Conservation (phyloP, 257 asterid species). For the Paulownia fortunei region DNA sequence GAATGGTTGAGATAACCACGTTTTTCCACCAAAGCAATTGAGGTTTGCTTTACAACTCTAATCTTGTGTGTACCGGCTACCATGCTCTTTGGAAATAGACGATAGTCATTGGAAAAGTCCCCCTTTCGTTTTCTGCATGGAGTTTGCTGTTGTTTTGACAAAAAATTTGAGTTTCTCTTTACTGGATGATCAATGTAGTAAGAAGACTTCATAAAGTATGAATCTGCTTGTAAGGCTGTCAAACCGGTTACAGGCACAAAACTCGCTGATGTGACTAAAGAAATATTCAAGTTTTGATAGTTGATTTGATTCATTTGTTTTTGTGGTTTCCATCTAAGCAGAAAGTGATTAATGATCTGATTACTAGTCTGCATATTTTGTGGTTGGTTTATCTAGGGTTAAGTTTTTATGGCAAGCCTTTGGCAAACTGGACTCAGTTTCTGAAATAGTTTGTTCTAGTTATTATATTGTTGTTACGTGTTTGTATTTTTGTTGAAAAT, state of each 20-base stretch:
- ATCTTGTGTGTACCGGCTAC: not conserved
- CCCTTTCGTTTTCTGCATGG: not conserved
- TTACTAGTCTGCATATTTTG: not conserved
- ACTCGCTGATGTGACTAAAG: not conserved
- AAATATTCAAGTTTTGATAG: not conserved
- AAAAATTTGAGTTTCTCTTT: no score
- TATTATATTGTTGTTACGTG: not conserved
- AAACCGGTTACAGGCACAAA: not conserved
- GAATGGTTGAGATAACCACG: slow-evolving; percentile 1
- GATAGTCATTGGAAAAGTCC: not conserved
- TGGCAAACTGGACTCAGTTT: no score
- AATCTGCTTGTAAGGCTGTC: not conserved
- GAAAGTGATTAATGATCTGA: not conserved
- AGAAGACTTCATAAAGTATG: not conserved
- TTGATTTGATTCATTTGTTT: not conserved
- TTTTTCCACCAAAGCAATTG: not conserved
- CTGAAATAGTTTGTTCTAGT: not conserved
- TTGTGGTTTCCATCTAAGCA: not conserved
- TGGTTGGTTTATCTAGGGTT: not conserved
- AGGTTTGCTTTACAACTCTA: not conserved
- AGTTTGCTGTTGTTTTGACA: not conserved
- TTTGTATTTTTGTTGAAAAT: not conserved
- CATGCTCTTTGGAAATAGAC: not conserved
- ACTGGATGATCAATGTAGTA: not conserved
- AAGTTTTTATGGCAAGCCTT: not conserved